phyloP scores from a whole-genome alignment of 805 yeast species.

The Cyberlindnera mrakii region DNA sequence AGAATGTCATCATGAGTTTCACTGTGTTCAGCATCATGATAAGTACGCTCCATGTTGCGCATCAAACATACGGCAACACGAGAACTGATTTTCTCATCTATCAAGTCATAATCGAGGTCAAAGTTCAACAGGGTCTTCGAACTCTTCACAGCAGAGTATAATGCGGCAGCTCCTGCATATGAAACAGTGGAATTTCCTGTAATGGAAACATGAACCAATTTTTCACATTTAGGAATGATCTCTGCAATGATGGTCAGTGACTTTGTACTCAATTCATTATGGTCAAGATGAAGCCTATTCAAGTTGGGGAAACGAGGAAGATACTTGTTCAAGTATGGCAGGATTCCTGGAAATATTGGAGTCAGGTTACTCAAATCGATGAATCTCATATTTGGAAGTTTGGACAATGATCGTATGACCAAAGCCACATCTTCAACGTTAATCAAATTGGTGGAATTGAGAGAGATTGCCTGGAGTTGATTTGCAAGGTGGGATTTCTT shows the following conservation, averaged over 20 bases:
- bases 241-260: slow-evolving; percentile 58
- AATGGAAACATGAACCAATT: slow-evolving; percentile 63
- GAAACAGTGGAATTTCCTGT: slow-evolving; percentile 55
- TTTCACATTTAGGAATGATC: slow-evolving; percentile 60
- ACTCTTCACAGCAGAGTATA: slow-evolving; percentile 64
- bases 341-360: slow-evolving; percentile 55
- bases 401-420: slow-evolving; percentile 45
- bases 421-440: slow-evolving; percentile 45
- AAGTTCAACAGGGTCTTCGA: slow-evolving; percentile 60
- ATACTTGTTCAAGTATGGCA: slow-evolving; percentile 51
- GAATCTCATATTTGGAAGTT: slow-evolving; percentile 54
- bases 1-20: slow-evolving; percentile 51
- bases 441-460: slow-evolving; percentile 56
- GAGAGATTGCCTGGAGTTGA: slow-evolving; percentile 44
- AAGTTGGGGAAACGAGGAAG: slow-evolving; percentile 65
- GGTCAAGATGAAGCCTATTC: slow-evolving; percentile 65
- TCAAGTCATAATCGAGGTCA: slow-evolving; percentile 57
- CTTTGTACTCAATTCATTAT: slow-evolving; percentile 51
- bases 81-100: slow-evolving; percentile 60
- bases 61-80: slow-evolving; percentile 74
- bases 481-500: slow-evolving; percentile 13
- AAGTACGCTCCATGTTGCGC: slow-evolving; percentile 68
- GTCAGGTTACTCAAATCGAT: slow-evolving; percentile 73
- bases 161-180: slow-evolving; percentile 53
- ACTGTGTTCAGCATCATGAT: slow-evolving; percentile 25